These are phyloP conservation scores for Magnaporthiopsis rhizophila DNA, from an alignment of 2,329 filamentous ascomycete genomes.

Conservation along the genomic window DNA sequence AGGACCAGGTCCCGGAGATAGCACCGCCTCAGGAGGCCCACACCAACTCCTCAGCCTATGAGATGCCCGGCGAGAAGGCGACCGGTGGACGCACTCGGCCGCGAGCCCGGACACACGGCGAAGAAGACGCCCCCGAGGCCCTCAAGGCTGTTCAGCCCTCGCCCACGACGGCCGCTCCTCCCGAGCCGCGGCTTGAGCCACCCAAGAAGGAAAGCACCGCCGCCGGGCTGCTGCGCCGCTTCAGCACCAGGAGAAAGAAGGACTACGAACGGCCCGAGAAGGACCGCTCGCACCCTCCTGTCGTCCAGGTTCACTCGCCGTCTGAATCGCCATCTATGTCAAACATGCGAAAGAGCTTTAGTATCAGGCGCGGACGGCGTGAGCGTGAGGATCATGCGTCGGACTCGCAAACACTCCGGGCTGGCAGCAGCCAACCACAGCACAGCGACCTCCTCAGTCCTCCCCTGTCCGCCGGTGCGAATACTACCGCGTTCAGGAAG, in stretches of 20 bases:
- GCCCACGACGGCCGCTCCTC: constrained; percentile 35
- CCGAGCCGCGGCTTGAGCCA: constrained; percentile 31
- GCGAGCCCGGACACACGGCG: constrained; percentile 84
- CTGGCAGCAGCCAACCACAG: constrained; percentile 59
- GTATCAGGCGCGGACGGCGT: constrained; percentile 56
- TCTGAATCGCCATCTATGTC: constrained; percentile 36
- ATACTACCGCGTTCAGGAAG: constrained; percentile 51
- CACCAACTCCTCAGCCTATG: constrained; percentile 77
- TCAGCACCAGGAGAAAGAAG: constrained; percentile 77
- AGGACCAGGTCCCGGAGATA: constrained; percentile 59
- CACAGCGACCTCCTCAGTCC: constrained; percentile 74
- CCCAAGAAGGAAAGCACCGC: constrained; percentile 82
- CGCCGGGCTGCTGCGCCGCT: constrained; percentile 73
- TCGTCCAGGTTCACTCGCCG: constrained; percentile 72
- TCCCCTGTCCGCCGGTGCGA: constrained; percentile 52
- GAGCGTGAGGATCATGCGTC: constrained; percentile 43
- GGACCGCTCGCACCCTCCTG: constrained; percentile 61
- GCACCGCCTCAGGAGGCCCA: constrained; percentile 77
- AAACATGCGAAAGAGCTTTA: constrained; percentile 68
- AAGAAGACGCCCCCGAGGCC: constrained; percentile 76
- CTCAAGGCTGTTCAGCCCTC: constrained; percentile 52
- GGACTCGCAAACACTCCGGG: constrained; percentile 34
- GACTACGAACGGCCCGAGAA: constrained; percentile 56
- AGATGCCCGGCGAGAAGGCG: constrained; percentile 81
- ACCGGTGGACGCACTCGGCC: constrained; percentile 78